Conservation (phyloP, 2,329 filamentous ascomycete genomes). For the Berkeleyomyces basicola region DNA sequence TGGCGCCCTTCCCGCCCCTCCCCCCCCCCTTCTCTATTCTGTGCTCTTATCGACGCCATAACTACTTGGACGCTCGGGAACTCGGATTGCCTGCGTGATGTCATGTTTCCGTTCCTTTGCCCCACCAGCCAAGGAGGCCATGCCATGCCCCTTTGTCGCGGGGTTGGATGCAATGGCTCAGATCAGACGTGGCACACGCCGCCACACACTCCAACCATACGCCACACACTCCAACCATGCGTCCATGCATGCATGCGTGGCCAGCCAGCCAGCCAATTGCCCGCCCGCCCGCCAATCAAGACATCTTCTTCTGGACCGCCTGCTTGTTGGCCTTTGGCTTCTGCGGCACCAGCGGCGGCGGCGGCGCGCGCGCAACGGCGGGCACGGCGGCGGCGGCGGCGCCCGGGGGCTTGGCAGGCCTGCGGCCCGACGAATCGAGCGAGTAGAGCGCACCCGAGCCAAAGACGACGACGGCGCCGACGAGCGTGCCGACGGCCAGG, state of each 20-base stretch:
- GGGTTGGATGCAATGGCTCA: background rate
- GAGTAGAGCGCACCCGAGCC: constrained; percentile 82
- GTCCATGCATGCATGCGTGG: background rate
- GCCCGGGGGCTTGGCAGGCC: background rate
- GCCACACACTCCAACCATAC: background rate
- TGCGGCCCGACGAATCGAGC: constrained; percentile 36
- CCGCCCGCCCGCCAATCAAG: background rate
- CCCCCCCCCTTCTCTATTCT: too few species aligned
- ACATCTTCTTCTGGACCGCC: constrained; percentile 9
- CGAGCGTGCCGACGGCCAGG: constrained; percentile 56
- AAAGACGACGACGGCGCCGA: constrained; percentile 77
- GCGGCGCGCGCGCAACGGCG: background rate
- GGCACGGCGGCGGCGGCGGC: background rate
- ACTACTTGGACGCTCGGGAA: background rate
- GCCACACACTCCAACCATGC: background rate
- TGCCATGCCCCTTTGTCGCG: background rate
- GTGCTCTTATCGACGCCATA: too few species aligned
- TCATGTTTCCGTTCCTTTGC: background rate
- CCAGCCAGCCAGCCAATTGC: background rate
- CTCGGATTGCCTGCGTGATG: background rate
- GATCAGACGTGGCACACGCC: background rate
- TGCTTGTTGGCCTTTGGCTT: background rate
- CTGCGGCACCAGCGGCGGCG: background rate
- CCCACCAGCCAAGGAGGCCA: background rate
- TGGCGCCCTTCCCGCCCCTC: too few species aligned